phyloP scores from a whole-genome alignment of 352 stramenopile genomes.

The Globisporangium abappressorium region DNA sequence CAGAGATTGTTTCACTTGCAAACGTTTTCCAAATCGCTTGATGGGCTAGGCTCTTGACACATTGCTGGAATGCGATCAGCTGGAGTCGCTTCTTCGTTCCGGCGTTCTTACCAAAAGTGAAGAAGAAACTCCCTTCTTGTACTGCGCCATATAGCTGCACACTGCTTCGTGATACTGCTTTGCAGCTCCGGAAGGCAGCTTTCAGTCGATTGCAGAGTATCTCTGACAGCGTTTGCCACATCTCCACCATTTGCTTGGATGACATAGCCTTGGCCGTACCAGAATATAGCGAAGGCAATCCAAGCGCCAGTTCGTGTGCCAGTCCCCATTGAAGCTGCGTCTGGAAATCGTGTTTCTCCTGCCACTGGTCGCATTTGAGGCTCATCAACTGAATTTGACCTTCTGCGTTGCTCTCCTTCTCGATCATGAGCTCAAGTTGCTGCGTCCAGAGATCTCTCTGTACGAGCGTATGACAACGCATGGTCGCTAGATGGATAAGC shows the following conservation, averaged over 20 bases:
- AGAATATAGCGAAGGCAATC: background rate
- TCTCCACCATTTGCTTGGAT: conserved; percentile 9
- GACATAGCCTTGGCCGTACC: background rate
- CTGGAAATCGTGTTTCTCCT: background rate
- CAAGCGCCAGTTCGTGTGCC: conserved; percentile 6
- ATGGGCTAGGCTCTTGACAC: background rate
- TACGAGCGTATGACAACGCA: conserved; percentile 4
- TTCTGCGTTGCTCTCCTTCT: conserved; percentile 5
- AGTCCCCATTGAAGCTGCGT: conserved; percentile 6
- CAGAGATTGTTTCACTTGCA: background rate
- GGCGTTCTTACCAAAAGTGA: background rate
- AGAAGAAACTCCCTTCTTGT: conserved; percentile 12
- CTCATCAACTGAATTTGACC: background rate
- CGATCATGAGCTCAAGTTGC: background rate
- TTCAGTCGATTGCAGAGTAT: conserved; percentile 13
- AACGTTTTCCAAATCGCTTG: conserved; percentile 10
- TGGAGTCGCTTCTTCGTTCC: conserved; percentile 8
- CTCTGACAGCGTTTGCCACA: conserved; percentile 14
- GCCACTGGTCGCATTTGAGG: conserved; percentile 1
- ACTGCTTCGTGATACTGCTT: background rate
- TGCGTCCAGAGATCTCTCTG: conserved; percentile 8
- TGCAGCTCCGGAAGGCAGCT: background rate
- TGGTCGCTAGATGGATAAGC: conserved; percentile 2
- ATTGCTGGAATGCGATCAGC: conserved; percentile 4
- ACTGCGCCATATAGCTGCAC: conserved; percentile 15